Base-by-base conservation (phyloP, 148 eudicot genomes). In the Vaccinium vitisidaea region DNA sequence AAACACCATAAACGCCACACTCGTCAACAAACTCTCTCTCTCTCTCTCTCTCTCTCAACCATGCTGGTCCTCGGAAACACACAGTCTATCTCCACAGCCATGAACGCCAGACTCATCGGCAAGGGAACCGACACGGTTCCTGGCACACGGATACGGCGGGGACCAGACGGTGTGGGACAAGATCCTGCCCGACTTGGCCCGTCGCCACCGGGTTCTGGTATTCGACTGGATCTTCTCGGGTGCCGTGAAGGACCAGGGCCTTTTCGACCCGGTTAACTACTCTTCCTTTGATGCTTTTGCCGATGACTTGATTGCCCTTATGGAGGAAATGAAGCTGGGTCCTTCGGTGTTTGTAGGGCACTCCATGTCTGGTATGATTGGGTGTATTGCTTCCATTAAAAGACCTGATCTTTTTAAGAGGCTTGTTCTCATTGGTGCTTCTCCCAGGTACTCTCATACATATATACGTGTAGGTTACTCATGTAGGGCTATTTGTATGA, bases 121-220 rank as follows among this genome's bases (percentile, higher is more conserved):
- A 77, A 93, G 2, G 98, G 94, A 19, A 84, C 74, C 48, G 88
- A 93, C 49, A 83, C 90, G 10, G 9, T 96, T 96, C 36, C 89
- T 96, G 52, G 98, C 90, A 9, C 99, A 96, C 90, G 98, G 98
- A 2, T 96, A 84, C 59, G 99, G 97, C 4, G 90, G 87, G 71
- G 95, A 94, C 84, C 97, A 93, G 65, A 89, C 99, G 21, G 11
- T 92, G 27, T 94, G 99, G 99, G 99, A 94, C 83, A 93, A 92
- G 48, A 69, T 96, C 48, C 78, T 89, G 50, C 94, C 95, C 0
- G 16, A 13, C 54, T 79, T 94, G 86, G 84, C 93, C 50, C 80
- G 90, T 13, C 75, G 78, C 11, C 81, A 88, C 85, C 83, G 84
- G 21, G 92, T 96, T 55, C 65, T 96, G 15, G 58, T 90, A 58